Evolutionary conservation across 345 rosid genomes (phyloP).

Genomic region (Corymbia maculata): DNA sequence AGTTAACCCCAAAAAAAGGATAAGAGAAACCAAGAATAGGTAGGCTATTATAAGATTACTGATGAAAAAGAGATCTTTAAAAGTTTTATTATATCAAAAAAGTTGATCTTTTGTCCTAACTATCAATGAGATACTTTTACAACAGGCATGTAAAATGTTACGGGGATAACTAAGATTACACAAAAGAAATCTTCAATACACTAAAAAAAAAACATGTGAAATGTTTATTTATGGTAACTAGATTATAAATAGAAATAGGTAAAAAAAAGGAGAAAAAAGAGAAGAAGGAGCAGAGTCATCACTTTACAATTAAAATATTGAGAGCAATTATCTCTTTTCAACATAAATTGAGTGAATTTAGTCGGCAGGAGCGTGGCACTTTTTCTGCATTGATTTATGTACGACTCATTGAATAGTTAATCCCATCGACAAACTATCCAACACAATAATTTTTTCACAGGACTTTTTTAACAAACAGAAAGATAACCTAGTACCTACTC

Average conservation of each 20-base stretch:
- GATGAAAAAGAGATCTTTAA: rapidly evolving
- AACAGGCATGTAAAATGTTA: rapidly evolving
- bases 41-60: no score
- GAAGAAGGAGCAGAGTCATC: background rate
- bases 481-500: background rate
- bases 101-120: rapidly evolving
- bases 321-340: background rate
- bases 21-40: no score
- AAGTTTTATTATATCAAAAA: no score
- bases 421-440: background rate
- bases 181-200: background rate
- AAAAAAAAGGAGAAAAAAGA: no score
- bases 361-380: no score
- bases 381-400: background rate
- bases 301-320: no score
- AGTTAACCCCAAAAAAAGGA: no score
- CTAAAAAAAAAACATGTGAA: no score
- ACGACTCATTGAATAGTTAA: background rate
- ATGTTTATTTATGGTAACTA: no score
- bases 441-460: background rate
- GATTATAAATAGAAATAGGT: background rate
- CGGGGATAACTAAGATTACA: background rate
- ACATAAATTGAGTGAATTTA: no score
- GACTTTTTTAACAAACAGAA: background rate
- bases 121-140: background rate